Evolutionary conservation across 2,329 filamentous ascomycete species (phyloP), one percentile per base, ranked within the genome.

Genomic region (Neodidymelliopsis sp.): DNA sequence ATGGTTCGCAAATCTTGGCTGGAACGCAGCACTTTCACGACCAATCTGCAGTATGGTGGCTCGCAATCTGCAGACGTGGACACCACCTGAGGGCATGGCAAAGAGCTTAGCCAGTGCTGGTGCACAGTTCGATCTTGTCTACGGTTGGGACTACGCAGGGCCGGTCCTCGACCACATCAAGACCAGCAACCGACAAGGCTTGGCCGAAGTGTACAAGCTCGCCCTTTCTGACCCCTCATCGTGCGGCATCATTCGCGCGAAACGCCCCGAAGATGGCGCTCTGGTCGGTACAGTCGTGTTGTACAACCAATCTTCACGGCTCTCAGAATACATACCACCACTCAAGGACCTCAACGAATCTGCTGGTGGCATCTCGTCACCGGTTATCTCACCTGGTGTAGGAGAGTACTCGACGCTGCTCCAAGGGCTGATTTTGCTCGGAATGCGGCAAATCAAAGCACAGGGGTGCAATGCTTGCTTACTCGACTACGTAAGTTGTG

Each of bases 1-100:
- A 34, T 97, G 92, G 92, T 96, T 97, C 70, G 84, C 87, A n/a
- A 90, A 87, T 57, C 82, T 91, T 35, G 92, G 93, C 11, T 97
- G 92, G 92, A 91, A 95, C 63, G 87, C 82, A 2, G 80, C 83
- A 0, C 75, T 85, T 4, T 84, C 84, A 2, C 79, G 82, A 9
- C 77, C 84, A 0, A 80, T 88, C 0, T 87, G 83, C 62, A 91
- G 88, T 67, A 86, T 95, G 80, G 76, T 86, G 2, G 87, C 94
- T 37, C 81, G 83, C 25, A 87, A 91, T 59, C 75, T 95, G n/a
- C 72, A 79, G 18, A 81, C 79, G 10, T 96, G 91, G 91, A 75
- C 79, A 5, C 84, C 89, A 6, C 90, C 91, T 0, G 87, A 92
- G 28, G 89, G 89, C 0, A 82, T 96, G 59, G 80, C 88, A 1